Evolutionary conservation across 768 basidiomycete genomes (phyloP), one percentile per base, ranked within the genome.

Genomic region (Steccherinum ochraceum): DNA sequence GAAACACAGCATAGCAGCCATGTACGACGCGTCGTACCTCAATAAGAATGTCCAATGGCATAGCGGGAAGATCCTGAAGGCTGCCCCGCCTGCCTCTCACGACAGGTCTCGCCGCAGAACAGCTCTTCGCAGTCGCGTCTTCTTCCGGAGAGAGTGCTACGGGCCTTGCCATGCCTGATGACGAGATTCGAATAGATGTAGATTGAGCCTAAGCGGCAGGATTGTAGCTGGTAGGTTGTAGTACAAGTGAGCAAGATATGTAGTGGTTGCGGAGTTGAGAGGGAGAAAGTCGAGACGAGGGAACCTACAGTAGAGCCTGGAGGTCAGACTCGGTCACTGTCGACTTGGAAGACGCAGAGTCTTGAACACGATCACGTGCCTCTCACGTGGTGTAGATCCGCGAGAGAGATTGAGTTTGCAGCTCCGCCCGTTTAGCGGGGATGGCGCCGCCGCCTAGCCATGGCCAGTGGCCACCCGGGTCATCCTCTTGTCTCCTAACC

Each of bases 1-100:
- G 30, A 26, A 35, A 13, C 21, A 2, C 18, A 13, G 18, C 23
- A 18, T 16, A 20, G 12, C n/a, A n/a, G n/a, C n/a, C n/a, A n/a
- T n/a, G n/a, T n/a, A n/a, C n/a, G 21, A 23, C 11, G 12, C 39
- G 30, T 19, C 46, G 5, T 24, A 48, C 52, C 40, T 52, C 52
- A 13, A 42, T 11, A 2, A 52, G 39, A 19, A 52, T 35, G 21
- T 52, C 52, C 19, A 52, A 39, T 13, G 52, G 52, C 52, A 48
- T 43, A 16, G 47, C 24, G 12, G 27, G 52, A 40, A 52, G 46
- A 23, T 25, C 24, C 24, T 48, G 20, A 16, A 52, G 46, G 46
- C 26, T 23, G 21, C 52, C 52, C 2, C 52, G 52, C 16, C 24
- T 39, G 3, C 30, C 41, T 43, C 41, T n/a, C 10, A 43, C 30